These are phyloP conservation scores for Pelargonium cotyledonis DNA, from an alignment of 441 rosid genomes.

Conservation along the genomic window DNA sequence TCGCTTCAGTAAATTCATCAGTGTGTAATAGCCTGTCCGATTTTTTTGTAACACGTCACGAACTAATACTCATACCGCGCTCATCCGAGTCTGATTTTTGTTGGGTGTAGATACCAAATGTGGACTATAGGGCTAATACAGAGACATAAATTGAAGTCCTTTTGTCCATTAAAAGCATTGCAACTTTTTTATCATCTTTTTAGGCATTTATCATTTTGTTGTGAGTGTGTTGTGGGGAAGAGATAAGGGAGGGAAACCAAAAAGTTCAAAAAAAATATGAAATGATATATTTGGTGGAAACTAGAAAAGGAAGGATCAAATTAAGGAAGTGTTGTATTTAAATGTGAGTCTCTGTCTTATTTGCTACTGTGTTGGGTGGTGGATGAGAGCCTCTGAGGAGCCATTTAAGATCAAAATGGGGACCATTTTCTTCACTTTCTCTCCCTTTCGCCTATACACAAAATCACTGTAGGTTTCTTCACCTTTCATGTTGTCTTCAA, in stretches of 20 bases:
- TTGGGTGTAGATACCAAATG: no score
- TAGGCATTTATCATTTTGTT: no score
- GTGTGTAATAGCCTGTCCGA: no score
- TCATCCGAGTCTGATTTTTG: no score
- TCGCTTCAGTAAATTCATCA: no score
- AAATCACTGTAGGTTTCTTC: not conserved
- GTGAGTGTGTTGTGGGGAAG: not conserved
- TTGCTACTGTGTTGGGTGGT: not conserved
- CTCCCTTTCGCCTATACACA: not conserved
- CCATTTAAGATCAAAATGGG: not conserved
- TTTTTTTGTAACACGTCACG: no score
- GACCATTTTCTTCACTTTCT: not conserved
- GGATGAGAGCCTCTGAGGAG: not conserved
- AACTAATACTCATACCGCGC: no score
- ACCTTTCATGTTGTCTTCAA: not conserved
- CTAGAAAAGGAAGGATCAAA: not conserved
- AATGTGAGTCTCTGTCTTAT: not conserved
- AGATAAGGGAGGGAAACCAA: not conserved
- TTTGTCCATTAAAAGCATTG: no score
- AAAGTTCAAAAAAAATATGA: not conserved
- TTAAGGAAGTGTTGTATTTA: not conserved
- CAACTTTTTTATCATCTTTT: no score
- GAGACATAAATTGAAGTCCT: no score
- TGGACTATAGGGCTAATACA: no score
- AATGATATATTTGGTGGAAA: not conserved